phyloP scores from a whole-genome alignment of 116 monocot species.

The Trichopus zeylanicus region DNA sequence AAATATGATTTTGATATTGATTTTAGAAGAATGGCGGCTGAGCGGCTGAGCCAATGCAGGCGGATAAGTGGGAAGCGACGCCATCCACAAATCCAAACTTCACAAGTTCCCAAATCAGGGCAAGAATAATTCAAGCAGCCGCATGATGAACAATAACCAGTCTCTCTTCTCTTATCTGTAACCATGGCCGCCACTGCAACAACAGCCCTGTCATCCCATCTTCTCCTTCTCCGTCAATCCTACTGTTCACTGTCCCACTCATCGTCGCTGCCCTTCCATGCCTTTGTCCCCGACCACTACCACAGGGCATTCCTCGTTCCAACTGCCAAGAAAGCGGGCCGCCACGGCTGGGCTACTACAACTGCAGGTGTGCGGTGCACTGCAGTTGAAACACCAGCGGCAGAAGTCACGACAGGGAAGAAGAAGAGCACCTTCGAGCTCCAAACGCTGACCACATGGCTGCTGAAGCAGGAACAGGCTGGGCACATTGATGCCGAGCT shows the following conservation, averaged over 20 bases:
- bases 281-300: background rate
- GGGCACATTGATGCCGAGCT: conserved; percentile 78
- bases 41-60: too few species aligned
- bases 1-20: too few species aligned
- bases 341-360: too few species aligned
- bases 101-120: background rate
- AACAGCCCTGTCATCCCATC: conserved; percentile 15
- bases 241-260: conserved; percentile 5
- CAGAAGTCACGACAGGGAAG: conserved; percentile 6
- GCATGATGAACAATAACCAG: too few species aligned
- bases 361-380: conserved; percentile 18
- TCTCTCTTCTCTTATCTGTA: background rate
- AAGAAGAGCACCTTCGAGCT: conserved; percentile 58
- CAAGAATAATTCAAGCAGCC: background rate
- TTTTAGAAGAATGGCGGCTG: too few species aligned
- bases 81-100: too few species aligned
- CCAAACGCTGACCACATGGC: conserved; percentile 56
- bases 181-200: conserved; percentile 32
- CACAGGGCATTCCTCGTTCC: conserved; percentile 5
- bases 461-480: conserved; percentile 80
- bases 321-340: background rate
- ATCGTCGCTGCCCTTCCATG: conserved; percentile 3
- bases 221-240: conserved; percentile 17
- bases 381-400: conserved; percentile 18
- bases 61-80: too few species aligned